Evolutionary conservation across 2,329 filamentous ascomycete species (phyloP), one percentile per base, ranked within the genome.

Genomic region (Diaporthe sp.): DNA sequence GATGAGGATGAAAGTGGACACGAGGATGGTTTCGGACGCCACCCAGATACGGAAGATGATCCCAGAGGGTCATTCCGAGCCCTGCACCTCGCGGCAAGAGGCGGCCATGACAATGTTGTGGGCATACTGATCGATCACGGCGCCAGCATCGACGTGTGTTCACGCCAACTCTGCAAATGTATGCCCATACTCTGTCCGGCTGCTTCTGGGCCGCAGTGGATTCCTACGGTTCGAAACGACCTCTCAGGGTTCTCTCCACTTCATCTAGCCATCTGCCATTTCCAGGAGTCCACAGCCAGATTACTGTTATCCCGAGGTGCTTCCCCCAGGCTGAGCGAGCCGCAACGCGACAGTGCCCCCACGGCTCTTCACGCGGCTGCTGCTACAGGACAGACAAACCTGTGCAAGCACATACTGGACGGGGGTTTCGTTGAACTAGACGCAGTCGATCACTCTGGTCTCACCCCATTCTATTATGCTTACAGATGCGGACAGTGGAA

Each of bases 331-430:
- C 78, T 82, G 78, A 61, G 65, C 55, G 77, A 80, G 34, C 44
- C 62, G 17, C 13, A 74, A 28, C 59, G 74, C 53, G 75, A 69
- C 34, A 55, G 1, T 44, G 37, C 65, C 53, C 44, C 74, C 15
- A 81, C 80, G 1, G 81, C 80, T 1, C 78, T 82, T 1, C 81
- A 82, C 76, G 77, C 80, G 57, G 81, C 81, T 8, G 78, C 81
- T 2, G 79, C 59, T 19, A 75, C 76, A 53, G 81, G 81, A 12
- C 77, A 81, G 15, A 59, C 72, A 5, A 65, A 76, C 17, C 55
- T 81, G 1, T 75, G 79, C 65, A 58, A 12, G n/a, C 74, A 80
- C 51, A 25, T 82, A 59, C 39, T 81, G 34, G 74, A 78, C 25
- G 46, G 72, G 12, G 74, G 77, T 5, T 76, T 78, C 19, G 74